Percentiles rank a stretch among this genome's conserved stretches.
Evolutionary conservation across 176 grass and related monocot species (phyloP).

Genomic region (Cenchrus purpureus): DNA sequence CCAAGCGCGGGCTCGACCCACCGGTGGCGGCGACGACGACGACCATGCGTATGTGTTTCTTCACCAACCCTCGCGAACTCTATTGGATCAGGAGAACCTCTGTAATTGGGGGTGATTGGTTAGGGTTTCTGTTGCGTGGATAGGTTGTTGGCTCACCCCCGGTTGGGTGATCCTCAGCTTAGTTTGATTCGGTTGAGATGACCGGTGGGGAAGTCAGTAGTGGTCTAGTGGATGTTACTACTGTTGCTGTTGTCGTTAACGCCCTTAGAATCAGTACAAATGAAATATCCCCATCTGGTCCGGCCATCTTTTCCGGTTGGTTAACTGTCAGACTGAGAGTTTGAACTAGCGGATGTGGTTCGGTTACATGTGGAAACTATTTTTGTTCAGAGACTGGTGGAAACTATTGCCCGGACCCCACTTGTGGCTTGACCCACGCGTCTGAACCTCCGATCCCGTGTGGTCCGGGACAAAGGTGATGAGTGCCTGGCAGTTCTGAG

Average conservation of each 20-base stretch:
- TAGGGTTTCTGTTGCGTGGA: conserved; percentile 8
- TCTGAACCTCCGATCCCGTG: too few relatives aligned
- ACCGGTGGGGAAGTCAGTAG: neutral
- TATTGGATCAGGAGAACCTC: too few relatives aligned
- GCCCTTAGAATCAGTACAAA: neutral
- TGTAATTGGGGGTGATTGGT: neutral
- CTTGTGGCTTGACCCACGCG: too few relatives aligned
- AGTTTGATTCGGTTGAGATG: neutral
- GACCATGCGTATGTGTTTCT: too few relatives aligned
- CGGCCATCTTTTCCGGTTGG: too few relatives aligned
- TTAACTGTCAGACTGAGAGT: conserved; percentile 1
- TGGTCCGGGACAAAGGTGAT: neutral
- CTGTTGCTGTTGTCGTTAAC: conserved; percentile 1
- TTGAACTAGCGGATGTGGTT: neutral
- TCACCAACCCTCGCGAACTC: too few relatives aligned
- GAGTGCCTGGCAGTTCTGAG: neutral
- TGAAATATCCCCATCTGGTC: too few relatives aligned
- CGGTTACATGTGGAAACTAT: neutral
- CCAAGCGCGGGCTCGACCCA: conserved; percentile 54
- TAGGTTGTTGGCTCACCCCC: conserved; percentile 5
- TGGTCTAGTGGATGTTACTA: neutral
- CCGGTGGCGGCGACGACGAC: conserved; percentile 48
- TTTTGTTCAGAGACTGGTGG: neutral
- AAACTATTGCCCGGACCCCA: too few relatives aligned
- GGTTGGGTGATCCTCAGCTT: neutral